Percentiles rank a stretch among this genome's conserved stretches.
These are phyloP conservation scores for Dendrocalamus latiflorus DNA, from an alignment of 202 grass and related monocot genomes.

Conservation along the genomic window DNA sequence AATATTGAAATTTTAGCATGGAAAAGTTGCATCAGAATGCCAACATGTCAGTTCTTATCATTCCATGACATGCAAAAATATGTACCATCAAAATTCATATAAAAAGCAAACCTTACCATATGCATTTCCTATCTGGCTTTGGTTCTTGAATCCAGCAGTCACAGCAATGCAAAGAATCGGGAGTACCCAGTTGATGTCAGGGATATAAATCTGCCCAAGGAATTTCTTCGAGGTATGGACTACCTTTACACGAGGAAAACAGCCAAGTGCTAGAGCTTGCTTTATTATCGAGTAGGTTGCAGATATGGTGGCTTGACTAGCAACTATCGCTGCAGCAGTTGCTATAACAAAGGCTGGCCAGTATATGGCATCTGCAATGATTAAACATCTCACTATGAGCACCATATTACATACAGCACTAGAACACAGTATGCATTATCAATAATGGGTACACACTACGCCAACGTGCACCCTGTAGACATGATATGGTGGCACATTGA, in stretches of 20 bases:
- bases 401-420: constrained; percentile 9
- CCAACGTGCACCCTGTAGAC: constrained; percentile 23
- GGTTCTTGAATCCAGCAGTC: constrained; percentile 95
- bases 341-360: constrained; percentile 93
- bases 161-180: constrained; percentile 88
- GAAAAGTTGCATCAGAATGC: neutral
- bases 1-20: neutral
- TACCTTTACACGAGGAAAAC: constrained; percentile 88
- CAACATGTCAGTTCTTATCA: neutral
- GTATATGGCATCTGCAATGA: constrained; percentile 74
- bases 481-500: constrained; percentile 28
- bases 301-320: constrained; percentile 96
- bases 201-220: constrained; percentile 97
- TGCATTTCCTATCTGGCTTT: constrained; percentile 91
- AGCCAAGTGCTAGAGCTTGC: constrained; percentile 85
- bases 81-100: neutral
- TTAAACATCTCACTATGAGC: constrained; percentile 28
- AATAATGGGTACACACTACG: constrained; percentile 17
- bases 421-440: constrained; percentile 2
- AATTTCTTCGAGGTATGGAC: constrained; percentile 98
- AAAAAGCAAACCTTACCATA: constrained; percentile 56
- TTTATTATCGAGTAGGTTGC: constrained; percentile 98
- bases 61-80: neutral
- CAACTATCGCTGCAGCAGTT: constrained; percentile 82
- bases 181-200: constrained; percentile 95